These are phyloP conservation scores for Candida glucosophila DNA, from an alignment of 1,139 yeast species.

Conservation along the genomic window DNA sequence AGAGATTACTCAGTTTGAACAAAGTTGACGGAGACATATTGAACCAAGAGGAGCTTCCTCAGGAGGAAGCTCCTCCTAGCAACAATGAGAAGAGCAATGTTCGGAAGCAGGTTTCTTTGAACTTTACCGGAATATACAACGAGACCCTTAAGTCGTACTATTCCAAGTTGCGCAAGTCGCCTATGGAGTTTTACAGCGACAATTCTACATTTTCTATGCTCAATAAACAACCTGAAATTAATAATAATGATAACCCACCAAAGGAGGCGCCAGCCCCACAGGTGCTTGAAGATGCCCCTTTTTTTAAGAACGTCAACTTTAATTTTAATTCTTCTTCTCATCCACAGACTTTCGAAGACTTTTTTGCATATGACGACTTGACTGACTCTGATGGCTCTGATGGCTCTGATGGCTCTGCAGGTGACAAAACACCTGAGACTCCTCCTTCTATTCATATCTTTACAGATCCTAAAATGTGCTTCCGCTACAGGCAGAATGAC, in stretches of 20 bases:
- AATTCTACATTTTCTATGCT: constrained; percentile 28
- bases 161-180: constrained; percentile 15
- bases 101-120: constrained; percentile 13
- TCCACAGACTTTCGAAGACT: constrained; percentile 31
- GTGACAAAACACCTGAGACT: constrained; percentile 17
- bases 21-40: constrained; percentile 22
- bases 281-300: constrained; percentile 19
- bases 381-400: constrained; percentile 6
- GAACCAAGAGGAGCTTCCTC: constrained; percentile 12
- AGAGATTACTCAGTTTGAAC: constrained; percentile 32
- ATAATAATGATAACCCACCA: constrained; percentile 4
- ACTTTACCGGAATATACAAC: constrained; percentile 32
- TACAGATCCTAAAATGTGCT: constrained; percentile 24
- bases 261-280: constrained; percentile 1
- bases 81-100: not conserved
- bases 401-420: constrained; percentile 17
- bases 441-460: constrained; percentile 8
- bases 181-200: constrained; percentile 21
- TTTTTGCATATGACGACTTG: constrained; percentile 25
- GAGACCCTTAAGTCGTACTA: constrained; percentile 32
- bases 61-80: constrained; percentile 3
- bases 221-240: constrained; percentile 10
- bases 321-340: constrained; percentile 18
- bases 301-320: constrained; percentile 16
- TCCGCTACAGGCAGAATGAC: constrained; percentile 38